These are phyloP conservation scores for Drosera spatulata DNA, from an alignment of 179 eudicot species.

Conservation along the genomic window DNA sequence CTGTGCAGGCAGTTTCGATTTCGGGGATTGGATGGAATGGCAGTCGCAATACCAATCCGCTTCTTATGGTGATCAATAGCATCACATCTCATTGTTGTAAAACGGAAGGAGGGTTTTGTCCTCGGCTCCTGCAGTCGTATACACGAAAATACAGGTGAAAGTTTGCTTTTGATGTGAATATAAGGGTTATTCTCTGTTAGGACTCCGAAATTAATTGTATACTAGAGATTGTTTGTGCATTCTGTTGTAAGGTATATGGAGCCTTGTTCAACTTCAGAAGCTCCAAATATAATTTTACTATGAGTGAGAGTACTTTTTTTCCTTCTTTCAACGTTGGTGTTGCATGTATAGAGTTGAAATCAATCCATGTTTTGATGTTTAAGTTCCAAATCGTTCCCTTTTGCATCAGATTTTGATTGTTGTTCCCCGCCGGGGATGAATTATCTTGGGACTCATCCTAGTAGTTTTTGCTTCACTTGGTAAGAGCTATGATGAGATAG, in stretches of 20 bases:
- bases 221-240: slow-evolving; percentile 27
- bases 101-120: slow-evolving; percentile 8
- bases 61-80: slow-evolving; percentile 18
- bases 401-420: no score
- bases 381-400: no score
- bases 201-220: slow-evolving; percentile 16
- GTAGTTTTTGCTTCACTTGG: no score
- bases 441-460: no score
- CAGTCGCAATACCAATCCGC: slow-evolving; percentile 44
- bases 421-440: no score
- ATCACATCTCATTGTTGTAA: neutral
- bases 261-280: slow-evolving; percentile 19
- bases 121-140: slow-evolving; percentile 11
- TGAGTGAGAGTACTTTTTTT: slow-evolving; percentile 1
- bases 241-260: slow-evolving; percentile 21
- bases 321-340: neutral
- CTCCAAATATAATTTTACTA: slow-evolving; percentile 16
- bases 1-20: slow-evolving; percentile 88
- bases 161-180: slow-evolving; percentile 27
- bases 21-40: slow-evolving; percentile 90
- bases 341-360: no score
- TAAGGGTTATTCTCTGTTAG: slow-evolving; percentile 18
- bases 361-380: no score
- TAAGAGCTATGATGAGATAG: no score
- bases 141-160: slow-evolving; percentile 10